Evolutionary conservation across 2,329 filamentous ascomycete species (phyloP).

Genomic region (Ilyonectria sp.): DNA sequence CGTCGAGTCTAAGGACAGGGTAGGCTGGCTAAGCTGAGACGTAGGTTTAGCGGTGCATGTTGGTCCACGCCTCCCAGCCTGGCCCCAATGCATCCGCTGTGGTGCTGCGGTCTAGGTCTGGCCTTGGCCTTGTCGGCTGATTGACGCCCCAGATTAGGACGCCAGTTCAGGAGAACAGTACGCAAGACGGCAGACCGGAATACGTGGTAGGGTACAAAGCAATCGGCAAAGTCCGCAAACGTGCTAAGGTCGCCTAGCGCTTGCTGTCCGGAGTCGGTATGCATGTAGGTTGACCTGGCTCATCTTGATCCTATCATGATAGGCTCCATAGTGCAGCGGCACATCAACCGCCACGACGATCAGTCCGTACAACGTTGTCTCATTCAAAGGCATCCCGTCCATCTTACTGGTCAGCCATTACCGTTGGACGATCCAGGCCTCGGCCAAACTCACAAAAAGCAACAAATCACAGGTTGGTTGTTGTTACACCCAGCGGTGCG

Average conservation of each 20-base stretch:
- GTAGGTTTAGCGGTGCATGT: not conserved
- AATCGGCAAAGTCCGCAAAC: not conserved
- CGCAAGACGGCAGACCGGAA: not conserved
- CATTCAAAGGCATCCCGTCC: not conserved
- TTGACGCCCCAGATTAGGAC: not conserved
- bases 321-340: not conserved
- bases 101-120: not conserved
- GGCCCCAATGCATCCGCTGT: not conserved
- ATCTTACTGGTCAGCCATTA: not conserved
- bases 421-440: not conserved
- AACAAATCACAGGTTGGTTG: not conserved
- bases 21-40: not conserved
- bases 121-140: not conserved
- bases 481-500: not conserved
- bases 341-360: not conserved
- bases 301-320: not conserved
- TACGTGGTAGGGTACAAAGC: not conserved
- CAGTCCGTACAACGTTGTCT: not conserved
- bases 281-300: not conserved
- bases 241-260: not conserved
- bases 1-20: conserved; percentile 11
- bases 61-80: not conserved
- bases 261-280: not conserved
- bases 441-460: conserved; percentile 2
- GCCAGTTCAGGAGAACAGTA: not conserved